phyloP scores from a whole-genome alignment of 331 rosid species.

The Pyrus hybrid region DNA sequence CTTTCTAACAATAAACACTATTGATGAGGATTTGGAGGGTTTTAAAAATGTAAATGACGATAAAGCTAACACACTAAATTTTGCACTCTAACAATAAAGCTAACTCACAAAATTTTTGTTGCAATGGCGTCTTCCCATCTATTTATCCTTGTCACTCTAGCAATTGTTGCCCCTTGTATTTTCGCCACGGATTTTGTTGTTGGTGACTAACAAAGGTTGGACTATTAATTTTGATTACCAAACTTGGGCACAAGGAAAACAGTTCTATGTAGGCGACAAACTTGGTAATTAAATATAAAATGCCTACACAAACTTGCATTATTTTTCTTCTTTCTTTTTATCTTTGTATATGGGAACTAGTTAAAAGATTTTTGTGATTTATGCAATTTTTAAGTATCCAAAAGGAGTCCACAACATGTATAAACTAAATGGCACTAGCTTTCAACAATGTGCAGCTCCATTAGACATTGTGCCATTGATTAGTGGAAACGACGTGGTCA shows the following conservation, averaged over 20 bases:
- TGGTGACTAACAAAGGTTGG: constrained; percentile 37
- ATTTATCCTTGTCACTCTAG: background rate
- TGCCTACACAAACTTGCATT: too few relatives aligned
- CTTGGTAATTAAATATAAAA: constrained; percentile 15
- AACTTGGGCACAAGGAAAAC: constrained; percentile 23
- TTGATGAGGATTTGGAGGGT: too few relatives aligned
- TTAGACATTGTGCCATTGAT: too few relatives aligned
- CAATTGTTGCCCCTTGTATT: background rate
- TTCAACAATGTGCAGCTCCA: too few relatives aligned
- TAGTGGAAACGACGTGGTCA: too few relatives aligned
- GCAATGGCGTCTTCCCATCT: constrained; percentile 15
- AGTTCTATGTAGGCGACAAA: constrained; percentile 27
- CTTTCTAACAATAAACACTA: too few relatives aligned
- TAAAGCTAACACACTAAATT: too few relatives aligned
- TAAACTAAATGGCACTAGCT: too few relatives aligned
- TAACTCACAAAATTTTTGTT: background rate
- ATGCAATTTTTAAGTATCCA: constrained; percentile 25
- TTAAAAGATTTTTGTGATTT: background rate
- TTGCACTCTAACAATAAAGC: background rate
- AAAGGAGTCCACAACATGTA: too few relatives aligned
- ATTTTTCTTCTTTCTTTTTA: background rate
- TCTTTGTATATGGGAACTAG: background rate
- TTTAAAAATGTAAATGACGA: too few relatives aligned
- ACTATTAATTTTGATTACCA: constrained; percentile 8
- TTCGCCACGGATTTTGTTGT: constrained; percentile 17